Conservation (phyloP, 176 grass and related monocot species). For the Thinopyrum elongatum region DNA sequence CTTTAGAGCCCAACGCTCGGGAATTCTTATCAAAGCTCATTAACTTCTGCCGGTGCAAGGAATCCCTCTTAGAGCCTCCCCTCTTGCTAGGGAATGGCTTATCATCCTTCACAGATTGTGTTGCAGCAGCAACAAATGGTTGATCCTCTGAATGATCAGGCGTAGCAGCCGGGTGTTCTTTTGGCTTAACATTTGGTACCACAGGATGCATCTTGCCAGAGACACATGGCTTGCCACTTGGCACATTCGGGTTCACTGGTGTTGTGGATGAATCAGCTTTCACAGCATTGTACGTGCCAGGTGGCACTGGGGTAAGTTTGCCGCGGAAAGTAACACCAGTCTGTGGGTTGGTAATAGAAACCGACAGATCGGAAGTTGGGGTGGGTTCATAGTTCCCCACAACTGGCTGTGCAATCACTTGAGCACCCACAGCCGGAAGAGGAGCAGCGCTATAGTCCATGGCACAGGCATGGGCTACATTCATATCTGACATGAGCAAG, state of each 20-base stretch:
- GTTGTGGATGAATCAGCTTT: constrained; percentile 46
- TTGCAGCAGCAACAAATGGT: constrained; percentile 52
- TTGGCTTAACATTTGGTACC: constrained; percentile 58
- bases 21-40: constrained; percentile 87
- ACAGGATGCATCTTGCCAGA: constrained; percentile 51
- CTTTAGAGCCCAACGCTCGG: constrained; percentile 83
- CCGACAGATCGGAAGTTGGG: constrained; percentile 36
- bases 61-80: constrained; percentile 70
- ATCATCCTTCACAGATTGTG: constrained; percentile 50
- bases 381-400: constrained; percentile 33
- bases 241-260: constrained; percentile 36
- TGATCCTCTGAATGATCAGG: constrained; percentile 52
- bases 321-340: constrained; percentile 44
- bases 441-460: constrained; percentile 47
- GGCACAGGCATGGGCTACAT: constrained; percentile 63
- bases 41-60: constrained; percentile 75
- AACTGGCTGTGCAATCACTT: constrained; percentile 38
- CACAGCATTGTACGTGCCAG: constrained; percentile 28
- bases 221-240: constrained; percentile 42
- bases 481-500: constrained; percentile 90
- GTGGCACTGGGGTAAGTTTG: constrained; percentile 30
- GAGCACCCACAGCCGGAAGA: constrained; percentile 29
- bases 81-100: constrained; percentile 60
- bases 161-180: constrained; percentile 41
- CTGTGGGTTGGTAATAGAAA: constrained; percentile 48